phyloP scores from a whole-genome alignment of 2,329 filamentous ascomycete genomes.

The Westerdykella aurantiaca region DNA sequence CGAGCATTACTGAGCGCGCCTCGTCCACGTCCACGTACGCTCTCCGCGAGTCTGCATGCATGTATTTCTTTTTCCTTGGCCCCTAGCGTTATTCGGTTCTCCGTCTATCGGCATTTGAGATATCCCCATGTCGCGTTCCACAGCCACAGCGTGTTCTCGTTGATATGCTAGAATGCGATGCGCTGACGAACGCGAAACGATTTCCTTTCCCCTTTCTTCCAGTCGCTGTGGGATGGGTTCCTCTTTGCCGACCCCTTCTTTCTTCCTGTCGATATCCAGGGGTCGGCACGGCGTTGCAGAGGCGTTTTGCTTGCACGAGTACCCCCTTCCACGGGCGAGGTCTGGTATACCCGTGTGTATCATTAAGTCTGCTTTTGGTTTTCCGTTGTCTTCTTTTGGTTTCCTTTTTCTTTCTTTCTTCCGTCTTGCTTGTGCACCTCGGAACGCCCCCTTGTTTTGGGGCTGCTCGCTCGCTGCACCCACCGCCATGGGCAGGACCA shows the following conservation, averaged over 20 bases:
- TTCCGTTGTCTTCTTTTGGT: conserved; percentile 3
- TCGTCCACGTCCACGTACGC: conserved; percentile 4
- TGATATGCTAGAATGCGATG: conserved; percentile 18
- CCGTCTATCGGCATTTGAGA: conserved; percentile 28
- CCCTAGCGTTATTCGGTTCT: conserved; percentile 16
- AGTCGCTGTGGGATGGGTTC: conserved; percentile 24
- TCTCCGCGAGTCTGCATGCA: not conserved
- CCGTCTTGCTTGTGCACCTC: conserved; percentile 1
- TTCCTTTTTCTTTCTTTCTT: not conserved
- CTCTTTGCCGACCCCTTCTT: conserved; percentile 7
- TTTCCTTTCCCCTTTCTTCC: conserved; percentile 16
- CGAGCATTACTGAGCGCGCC: conserved; percentile 18
- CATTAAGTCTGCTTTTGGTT: conserved; percentile 15
- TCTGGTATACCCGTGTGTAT: conserved; percentile 24
- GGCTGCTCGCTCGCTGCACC: conserved; percentile 7
- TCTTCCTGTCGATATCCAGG: not conserved
- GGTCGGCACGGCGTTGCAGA: conserved; percentile 7
- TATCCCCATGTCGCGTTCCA: conserved; percentile 32
- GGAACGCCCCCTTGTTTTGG: not conserved
- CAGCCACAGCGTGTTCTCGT: conserved; percentile 19
- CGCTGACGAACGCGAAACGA: conserved; percentile 24
- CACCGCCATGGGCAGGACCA: conserved; percentile 19
- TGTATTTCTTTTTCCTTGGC: conserved; percentile 8
- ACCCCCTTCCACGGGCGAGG: conserved; percentile 21
- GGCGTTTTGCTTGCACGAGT: conserved; percentile 20